Conservation (phyloP, 1,139 yeast genomes). For the Insectozyma bohioensis region DNA sequence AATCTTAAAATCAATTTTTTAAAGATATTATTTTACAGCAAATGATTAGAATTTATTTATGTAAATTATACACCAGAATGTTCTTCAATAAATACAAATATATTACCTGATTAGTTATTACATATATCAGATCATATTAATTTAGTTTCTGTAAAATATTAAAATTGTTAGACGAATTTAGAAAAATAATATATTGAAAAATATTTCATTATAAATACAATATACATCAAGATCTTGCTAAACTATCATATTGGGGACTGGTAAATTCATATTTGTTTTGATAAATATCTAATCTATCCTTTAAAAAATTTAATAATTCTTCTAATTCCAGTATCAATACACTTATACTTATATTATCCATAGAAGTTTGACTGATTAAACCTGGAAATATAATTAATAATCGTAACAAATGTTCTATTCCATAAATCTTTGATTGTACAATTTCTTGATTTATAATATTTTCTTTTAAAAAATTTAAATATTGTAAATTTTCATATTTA, state of each 20-base stretch:
- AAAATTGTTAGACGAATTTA: too few relatives aligned
- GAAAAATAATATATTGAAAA: too few relatives aligned
- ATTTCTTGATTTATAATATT: constrained; percentile 27
- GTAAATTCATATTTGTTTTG: constrained; percentile 52
- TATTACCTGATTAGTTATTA: too few relatives aligned
- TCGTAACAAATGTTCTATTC: constrained; percentile 75
- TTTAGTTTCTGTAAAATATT: too few relatives aligned
- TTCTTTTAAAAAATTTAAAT: constrained; percentile 48
- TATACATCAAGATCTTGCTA: constrained; percentile 31
- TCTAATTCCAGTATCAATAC: constrained; percentile 45
- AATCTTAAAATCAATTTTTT: too few relatives aligned
- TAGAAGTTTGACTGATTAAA: constrained; percentile 68
- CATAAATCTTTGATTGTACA: constrained; percentile 52
- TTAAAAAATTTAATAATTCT: constrained; percentile 53
- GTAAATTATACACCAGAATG: too few relatives aligned
- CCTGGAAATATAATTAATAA: constrained; percentile 79
- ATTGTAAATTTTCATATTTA: constrained; percentile 83
- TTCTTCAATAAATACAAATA: too few relatives aligned
- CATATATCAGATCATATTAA: too few relatives aligned
- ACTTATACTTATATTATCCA: constrained; percentile 76
- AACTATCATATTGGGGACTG: constrained; percentile 61
- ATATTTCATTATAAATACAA: too few relatives aligned
- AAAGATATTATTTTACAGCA: too few relatives aligned
- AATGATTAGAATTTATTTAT: too few relatives aligned
- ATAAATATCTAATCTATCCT: constrained; percentile 47